Evolutionary conservation across 768 basidiomycete species (phyloP).

Genomic region (Astraeus odoratus): DNA sequence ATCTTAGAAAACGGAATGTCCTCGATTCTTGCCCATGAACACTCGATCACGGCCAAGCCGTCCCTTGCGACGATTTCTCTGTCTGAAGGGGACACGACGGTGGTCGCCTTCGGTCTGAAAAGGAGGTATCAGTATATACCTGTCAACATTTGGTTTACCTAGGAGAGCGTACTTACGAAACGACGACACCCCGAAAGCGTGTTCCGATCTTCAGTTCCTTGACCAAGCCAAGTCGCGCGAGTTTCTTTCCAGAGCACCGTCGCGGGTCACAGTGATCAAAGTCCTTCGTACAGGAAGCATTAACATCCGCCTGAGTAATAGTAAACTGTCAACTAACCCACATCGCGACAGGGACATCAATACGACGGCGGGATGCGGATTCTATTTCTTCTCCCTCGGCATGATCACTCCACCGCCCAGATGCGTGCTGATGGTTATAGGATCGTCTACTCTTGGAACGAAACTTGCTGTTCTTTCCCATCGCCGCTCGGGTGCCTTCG

Average conservation of each 20-base stretch:
- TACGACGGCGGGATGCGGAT: slow-evolving; percentile 11
- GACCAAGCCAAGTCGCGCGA: slow-evolving; percentile 79
- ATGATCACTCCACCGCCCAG: neutral
- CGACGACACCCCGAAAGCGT: slow-evolving; percentile 85
- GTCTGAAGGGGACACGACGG: slow-evolving; percentile 77
- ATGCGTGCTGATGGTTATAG: neutral
- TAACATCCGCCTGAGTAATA: neutral
- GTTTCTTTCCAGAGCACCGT: slow-evolving; percentile 82
- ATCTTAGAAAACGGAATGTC: slow-evolving; percentile 96
- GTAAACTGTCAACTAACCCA: slow-evolving; percentile 57
- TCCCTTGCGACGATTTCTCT: slow-evolving; percentile 62
- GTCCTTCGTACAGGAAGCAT: slow-evolving; percentile 46
- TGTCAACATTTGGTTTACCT: neutral
- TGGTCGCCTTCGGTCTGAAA: slow-evolving; percentile 73
- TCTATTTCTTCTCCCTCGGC: neutral
- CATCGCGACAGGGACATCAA: slow-evolving; percentile 85
- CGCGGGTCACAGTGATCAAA: slow-evolving; percentile 97
- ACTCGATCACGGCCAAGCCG: slow-evolving; percentile 96
- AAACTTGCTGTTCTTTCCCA: neutral
- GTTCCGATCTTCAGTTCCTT: slow-evolving; percentile 77
- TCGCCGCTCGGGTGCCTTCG: no score
- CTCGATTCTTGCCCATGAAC: slow-evolving; percentile 93
- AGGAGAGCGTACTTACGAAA: slow-evolving; percentile 63
- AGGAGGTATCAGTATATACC: neutral
- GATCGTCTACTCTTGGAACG: neutral